Evolutionary conservation across 2,329 filamentous ascomycete species (phyloP), one percentile per base, ranked within the genome.

Genomic region (Diaporthe ampelina): DNA sequence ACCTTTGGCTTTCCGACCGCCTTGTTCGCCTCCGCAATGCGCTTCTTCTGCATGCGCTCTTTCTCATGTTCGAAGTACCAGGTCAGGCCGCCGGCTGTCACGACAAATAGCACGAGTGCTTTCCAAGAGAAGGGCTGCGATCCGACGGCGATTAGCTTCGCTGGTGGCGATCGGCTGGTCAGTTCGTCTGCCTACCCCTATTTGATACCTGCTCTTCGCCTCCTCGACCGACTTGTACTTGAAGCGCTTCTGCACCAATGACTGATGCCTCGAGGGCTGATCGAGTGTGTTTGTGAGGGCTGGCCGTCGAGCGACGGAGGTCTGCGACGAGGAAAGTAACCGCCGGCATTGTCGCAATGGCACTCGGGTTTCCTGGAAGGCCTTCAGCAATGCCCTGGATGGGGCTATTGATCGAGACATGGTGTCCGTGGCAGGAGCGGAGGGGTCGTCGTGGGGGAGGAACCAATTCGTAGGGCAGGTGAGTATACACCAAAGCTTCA

Each of bases 21-120:
- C 86, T 99, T 99, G 77, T 93, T 94, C 79, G 96, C 94, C 81
- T 98, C 95, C 10, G 95, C 95, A 78, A 98, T 91, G 73, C 95
- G 90, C 86, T 95, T 94, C 76, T 95, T 91, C 82, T 97, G 92
- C 91, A 99, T 93, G 80, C 97, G 93, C 79, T 91, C 91, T 87
- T 98, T 98, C 84, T 99, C 97, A 79, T 92, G 91, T 80, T 95
- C 94, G 84, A 99, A 98, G 83, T 98, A 99, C 84, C 94, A 91
- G 75, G 95, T 92, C 80, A 99, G 88, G 37, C 91, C 93, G 17
- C 86, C 92, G 78, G 94, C 95, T 3, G 95, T 93, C 61, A 89
- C 81, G 77, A 98, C 88, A 86, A 99, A 98, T 77, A 99, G 88
- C 68, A 95, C 79, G 24, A 95, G 96, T 43, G 96, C 93, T 85